Evolutionary conservation across 2,329 filamentous ascomycete species (phyloP).

Genomic region (Colletotrichum phormii): DNA sequence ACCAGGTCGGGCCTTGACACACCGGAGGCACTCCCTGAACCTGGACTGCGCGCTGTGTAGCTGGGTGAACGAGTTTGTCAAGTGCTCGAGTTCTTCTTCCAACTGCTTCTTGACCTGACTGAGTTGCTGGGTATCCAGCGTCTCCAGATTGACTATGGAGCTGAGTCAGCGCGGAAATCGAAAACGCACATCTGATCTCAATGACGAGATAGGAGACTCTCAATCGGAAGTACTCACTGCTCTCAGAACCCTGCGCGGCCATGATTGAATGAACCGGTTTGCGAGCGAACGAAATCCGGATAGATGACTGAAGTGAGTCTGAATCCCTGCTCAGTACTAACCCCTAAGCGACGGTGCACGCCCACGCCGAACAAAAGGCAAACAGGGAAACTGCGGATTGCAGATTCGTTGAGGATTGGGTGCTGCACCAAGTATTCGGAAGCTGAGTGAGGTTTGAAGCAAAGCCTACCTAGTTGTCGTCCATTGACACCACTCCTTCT

Average conservation of each 20-base stretch:
- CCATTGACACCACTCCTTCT: not conserved
- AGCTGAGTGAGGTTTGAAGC: not conserved
- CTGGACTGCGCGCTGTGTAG: conserved; percentile 90
- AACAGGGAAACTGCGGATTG: not conserved
- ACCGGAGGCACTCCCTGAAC: conserved; percentile 89
- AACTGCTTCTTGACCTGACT: conserved; percentile 94
- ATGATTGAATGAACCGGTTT: not conserved
- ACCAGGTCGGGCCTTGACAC: conserved; percentile 67
- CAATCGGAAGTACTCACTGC: conserved; percentile 10
- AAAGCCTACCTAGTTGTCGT: not conserved
- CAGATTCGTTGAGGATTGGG: not conserved
- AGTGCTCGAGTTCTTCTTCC: conserved; percentile 94
- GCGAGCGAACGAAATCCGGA: not conserved
- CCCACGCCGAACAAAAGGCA: not conserved
- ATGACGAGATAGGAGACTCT: not conserved
- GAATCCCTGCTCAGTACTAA: not conserved
- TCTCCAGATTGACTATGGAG: conserved; percentile 71
- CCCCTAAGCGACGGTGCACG: not conserved
- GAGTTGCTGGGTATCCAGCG: conserved; percentile 86
- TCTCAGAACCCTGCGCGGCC: conserved; percentile 32
- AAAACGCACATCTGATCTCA: no score
- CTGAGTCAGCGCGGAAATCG: not conserved
- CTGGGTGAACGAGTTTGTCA: conserved; percentile 90
- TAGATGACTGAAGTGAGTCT: not conserved
- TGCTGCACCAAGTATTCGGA: not conserved